phyloP scores from a whole-genome alignment of 371 early-diverging fungal species.

The Mucor saturninus region DNA sequence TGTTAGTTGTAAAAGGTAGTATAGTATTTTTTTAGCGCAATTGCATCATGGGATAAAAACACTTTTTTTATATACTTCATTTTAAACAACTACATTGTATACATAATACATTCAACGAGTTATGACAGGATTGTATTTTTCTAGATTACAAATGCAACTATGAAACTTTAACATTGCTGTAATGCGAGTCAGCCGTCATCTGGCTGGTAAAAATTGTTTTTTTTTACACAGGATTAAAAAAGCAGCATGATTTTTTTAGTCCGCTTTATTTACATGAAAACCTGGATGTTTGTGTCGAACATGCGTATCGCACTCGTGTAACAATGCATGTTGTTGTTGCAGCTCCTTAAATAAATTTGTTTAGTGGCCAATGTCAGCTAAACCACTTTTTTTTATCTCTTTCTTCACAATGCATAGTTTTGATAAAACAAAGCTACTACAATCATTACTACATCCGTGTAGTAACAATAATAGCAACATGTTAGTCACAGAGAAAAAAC shows the following conservation, averaged over 20 bases:
- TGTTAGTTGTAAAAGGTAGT: neutral
- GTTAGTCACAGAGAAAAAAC: neutral
- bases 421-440: neutral
- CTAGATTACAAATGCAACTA: no score
- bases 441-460: neutral
- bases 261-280: neutral
- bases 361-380: neutral
- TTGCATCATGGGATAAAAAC: neutral
- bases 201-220: neutral
- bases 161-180: no score
- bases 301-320: slow-evolving; percentile 5
- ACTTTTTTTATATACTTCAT: neutral
- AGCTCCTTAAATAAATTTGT: slow-evolving; percentile 3
- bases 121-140: no score
- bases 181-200: no score
- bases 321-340: slow-evolving; percentile 6
- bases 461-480: neutral
- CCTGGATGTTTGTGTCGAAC: neutral
- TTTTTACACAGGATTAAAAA: neutral
- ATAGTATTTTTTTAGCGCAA: neutral
- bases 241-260: neutral
- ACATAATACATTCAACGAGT: no score
- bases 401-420: slow-evolving; percentile 1
- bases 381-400: neutral
- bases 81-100: neutral